Conservation (phyloP, 495 filamentous ascomycete genomes). For the Lepidopterella palustris region DNA sequence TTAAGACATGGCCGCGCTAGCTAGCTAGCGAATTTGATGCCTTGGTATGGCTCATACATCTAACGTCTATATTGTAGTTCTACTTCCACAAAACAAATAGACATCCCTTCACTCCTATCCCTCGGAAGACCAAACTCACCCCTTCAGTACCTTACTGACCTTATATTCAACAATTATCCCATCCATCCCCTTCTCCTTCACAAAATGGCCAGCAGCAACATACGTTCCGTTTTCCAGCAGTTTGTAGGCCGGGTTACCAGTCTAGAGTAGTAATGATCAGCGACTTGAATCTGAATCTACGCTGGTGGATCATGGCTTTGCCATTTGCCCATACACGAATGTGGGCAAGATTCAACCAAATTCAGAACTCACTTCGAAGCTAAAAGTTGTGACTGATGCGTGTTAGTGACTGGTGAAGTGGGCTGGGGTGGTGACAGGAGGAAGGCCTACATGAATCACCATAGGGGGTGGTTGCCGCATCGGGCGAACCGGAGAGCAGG, state of each 20-base stretch:
- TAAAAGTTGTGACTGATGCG: conserved; percentile 6
- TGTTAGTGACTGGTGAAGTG: neutral
- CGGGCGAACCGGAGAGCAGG: conserved; percentile 9
- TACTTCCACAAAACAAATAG: too few species aligned
- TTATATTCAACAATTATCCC: conserved; percentile 23
- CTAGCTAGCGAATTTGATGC: too few species aligned
- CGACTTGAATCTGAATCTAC: too few species aligned
- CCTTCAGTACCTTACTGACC: conserved; percentile 17
- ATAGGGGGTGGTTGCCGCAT: conserved; percentile 17
- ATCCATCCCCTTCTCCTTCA: conserved; percentile 11
- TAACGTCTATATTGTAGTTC: too few species aligned
- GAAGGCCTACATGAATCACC: conserved; percentile 16
- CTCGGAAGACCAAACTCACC: too few species aligned
- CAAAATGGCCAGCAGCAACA: conserved; percentile 23
- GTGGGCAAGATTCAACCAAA: too few species aligned
- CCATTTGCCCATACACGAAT: neutral
- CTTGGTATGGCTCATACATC: too few species aligned
- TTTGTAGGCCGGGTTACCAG: conserved; percentile 23
- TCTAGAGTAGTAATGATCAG: neutral
- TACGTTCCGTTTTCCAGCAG: conserved; percentile 17
- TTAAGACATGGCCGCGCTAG: too few species aligned
- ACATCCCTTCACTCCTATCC: too few species aligned
- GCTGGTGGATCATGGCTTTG: neutral
- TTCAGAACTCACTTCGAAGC: conserved; percentile 11
- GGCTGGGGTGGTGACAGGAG: neutral